A percentile compares a stretch with the other conserved stretches of the same genome.
Conservation (phyloP, 2,329 filamentous ascomycete species). For the Ceratocystis alfenasii region DNA sequence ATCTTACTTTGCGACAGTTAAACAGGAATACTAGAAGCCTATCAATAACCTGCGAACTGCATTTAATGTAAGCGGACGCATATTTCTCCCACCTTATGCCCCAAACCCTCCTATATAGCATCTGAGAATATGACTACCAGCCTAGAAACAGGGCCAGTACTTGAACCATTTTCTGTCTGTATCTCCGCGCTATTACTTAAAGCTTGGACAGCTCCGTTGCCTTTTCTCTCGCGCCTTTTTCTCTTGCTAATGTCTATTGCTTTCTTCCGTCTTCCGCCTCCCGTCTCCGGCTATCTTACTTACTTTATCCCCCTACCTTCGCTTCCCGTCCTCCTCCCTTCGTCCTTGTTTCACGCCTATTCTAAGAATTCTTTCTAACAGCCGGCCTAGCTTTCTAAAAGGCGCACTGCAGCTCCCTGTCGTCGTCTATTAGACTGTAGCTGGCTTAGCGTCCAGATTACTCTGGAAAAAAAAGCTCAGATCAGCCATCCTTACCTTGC, state of each 20-base stretch:
- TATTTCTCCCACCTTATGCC: not conserved
- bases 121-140: not conserved
- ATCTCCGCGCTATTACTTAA: not conserved
- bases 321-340: not conserved
- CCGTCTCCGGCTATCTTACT: not conserved
- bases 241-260: not conserved
- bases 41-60: not conserved
- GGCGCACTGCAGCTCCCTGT: not conserved
- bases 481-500: not conserved
- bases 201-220: not conserved
- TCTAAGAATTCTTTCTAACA: not conserved
- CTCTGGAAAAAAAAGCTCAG: not conserved
- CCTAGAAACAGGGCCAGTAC: not conserved
- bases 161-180: not conserved
- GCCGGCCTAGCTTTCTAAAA: not conserved
- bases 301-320: not conserved
- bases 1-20: not conserved
- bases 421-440: not conserved
- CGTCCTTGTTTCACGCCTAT: constrained; percentile 1
- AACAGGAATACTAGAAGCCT: not conserved
- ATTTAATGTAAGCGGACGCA: too few species aligned
- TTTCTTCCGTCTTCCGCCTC: not conserved
- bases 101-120: not conserved
- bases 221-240: not conserved
- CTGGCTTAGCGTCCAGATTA: not conserved